A percentile compares a stretch with the other conserved stretches of the same genome.
Evolutionary conservation across 148 eudicot species (phyloP).

Genomic region (Vaccinium corymbosum): DNA sequence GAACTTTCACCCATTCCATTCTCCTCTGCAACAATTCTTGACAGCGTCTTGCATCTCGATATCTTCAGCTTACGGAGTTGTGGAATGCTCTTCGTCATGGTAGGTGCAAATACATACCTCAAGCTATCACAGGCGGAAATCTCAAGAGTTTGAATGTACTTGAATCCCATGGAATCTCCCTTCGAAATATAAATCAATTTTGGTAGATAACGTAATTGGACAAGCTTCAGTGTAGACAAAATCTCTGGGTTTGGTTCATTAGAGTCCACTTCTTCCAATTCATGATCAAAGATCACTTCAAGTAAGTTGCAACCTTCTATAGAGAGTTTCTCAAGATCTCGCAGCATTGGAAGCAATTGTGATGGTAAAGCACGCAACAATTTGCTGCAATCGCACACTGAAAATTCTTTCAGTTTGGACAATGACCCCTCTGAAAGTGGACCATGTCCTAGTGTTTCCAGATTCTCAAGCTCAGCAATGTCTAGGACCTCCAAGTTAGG

Average conservation of each 20-base stretch:
- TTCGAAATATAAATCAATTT: background rate
- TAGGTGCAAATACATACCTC: background rate
- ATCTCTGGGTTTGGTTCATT: background rate
- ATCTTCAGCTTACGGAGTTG: background rate
- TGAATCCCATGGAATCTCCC: background rate
- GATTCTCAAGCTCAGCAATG: no score
- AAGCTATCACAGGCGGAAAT: background rate
- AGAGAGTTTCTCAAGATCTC: background rate
- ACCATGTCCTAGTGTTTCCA: no score
- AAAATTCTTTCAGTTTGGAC: no score
- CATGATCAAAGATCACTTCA: background rate
- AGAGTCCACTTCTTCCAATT: background rate
- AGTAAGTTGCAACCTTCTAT: background rate
- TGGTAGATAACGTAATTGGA: background rate
- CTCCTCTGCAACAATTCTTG: background rate
- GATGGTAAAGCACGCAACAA: background rate
- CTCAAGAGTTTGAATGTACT: background rate
- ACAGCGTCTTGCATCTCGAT: background rate
- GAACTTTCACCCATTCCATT: background rate
- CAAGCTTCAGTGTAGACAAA: background rate
- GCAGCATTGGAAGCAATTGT: background rate
- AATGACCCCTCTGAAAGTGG: no score
- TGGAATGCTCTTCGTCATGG: background rate
- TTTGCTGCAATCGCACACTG: no score
- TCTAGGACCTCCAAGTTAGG: no score